Evolutionary conservation across 805 yeast genomes (phyloP).

Genomic region (Hanseniaspora clermontiae): DNA sequence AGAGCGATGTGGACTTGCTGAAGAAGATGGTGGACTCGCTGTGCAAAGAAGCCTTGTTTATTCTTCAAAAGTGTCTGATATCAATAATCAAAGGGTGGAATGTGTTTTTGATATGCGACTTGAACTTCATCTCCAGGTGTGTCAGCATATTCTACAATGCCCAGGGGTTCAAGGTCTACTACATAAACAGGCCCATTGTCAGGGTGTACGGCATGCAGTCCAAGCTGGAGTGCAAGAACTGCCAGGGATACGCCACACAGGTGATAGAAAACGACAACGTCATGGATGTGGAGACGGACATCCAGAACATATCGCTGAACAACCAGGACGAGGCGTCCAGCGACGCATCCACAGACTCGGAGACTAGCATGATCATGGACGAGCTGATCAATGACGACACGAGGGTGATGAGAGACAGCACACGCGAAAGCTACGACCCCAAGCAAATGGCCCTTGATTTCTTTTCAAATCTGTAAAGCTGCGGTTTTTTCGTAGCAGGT

Average conservation of each 20-base stretch:
- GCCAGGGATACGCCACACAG: background rate
- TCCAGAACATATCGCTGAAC: background rate
- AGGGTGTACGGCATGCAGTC: background rate
- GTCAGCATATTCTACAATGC: background rate
- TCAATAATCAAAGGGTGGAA: slow-evolving; percentile 13
- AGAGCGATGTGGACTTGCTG: slow-evolving; percentile 3
- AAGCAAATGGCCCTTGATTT: background rate
- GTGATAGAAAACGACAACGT: background rate
- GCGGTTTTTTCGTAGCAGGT: too few species aligned
- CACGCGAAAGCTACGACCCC: background rate
- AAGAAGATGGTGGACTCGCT: background rate
- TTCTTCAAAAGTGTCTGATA: background rate
- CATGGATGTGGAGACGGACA: background rate
- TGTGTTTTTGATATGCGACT: slow-evolving; percentile 8
- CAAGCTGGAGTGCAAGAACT: slow-evolving; percentile 3
- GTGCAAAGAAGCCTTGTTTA: background rate
- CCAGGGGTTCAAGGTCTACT: background rate
- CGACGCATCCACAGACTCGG: background rate
- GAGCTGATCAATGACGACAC: background rate
- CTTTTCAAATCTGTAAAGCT: background rate
- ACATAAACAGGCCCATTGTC: slow-evolving; percentile 7
- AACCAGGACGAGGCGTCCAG: background rate
- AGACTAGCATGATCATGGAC: background rate
- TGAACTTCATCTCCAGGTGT: background rate
- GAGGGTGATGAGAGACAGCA: too few species aligned